Evolutionary conservation across 805 yeast species (phyloP).

Genomic region (Ogataea zsoltii): DNA sequence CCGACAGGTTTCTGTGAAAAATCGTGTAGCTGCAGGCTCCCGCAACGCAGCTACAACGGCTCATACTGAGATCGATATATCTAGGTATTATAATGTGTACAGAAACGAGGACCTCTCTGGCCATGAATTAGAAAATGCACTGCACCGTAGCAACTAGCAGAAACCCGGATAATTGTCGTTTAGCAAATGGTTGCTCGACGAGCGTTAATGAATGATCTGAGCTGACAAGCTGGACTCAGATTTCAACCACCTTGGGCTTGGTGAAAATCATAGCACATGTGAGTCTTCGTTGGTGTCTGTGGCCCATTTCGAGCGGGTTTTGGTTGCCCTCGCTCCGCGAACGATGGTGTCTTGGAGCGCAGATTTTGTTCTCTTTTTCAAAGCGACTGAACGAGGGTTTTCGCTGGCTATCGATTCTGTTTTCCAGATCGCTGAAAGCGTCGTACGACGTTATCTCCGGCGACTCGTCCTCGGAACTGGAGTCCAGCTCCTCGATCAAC

Average conservation of each 20-base stretch:
- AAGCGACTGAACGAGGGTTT: slow-evolving; percentile 18
- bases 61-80: too few species aligned
- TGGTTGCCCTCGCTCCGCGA: not conserved
- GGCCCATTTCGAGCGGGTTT: not conserved
- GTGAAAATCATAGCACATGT: slow-evolving; percentile 49
- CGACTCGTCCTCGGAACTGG: not conserved
- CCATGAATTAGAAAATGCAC: too few species aligned
- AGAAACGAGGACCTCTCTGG: too few species aligned
- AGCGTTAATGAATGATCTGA: too few species aligned
- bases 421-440: slow-evolving; percentile 20
- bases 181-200: too few species aligned
- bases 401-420: slow-evolving; percentile 17
- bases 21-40: too few species aligned
- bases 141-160: too few species aligned
- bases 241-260: slow-evolving; percentile 36
- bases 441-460: slow-evolving; percentile 8
- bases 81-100: too few species aligned
- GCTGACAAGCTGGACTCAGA: too few species aligned
- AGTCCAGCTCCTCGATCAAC: not conserved
- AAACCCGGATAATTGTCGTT: too few species aligned
- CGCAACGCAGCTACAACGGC: too few species aligned
- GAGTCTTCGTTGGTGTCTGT: slow-evolving; percentile 43
- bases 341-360: slow-evolving; percentile 2
- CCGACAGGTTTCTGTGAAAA: too few species aligned
- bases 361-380: slow-evolving; percentile 13